Evolutionary conservation across 2,329 filamentous ascomycete species (phyloP).

Genomic region (Diaporthe velutina): DNA sequence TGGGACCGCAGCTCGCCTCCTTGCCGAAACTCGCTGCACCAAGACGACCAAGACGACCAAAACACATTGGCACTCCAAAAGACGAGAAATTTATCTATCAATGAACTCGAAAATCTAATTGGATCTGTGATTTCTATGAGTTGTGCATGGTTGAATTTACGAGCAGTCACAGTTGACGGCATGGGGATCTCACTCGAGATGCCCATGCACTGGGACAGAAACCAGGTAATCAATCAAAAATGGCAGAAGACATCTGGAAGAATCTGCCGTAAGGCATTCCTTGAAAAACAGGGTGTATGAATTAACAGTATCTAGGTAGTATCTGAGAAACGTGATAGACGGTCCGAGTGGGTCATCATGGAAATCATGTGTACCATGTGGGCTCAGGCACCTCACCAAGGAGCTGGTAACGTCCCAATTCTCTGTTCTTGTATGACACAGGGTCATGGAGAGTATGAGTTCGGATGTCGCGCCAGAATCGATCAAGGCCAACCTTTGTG

Average conservation of each 20-base stretch:
- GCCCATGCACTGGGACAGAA: not conserved
- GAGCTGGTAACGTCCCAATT: slow-evolving; percentile 70
- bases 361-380: slow-evolving; percentile 70
- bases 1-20: not conserved
- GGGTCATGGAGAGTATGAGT: slow-evolving; percentile 77
- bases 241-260: not conserved
- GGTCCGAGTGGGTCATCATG: not conserved
- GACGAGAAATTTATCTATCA: not conserved
- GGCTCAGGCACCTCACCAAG: slow-evolving; percentile 68
- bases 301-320: not conserved
- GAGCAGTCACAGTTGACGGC: too few species aligned
- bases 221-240: not conserved
- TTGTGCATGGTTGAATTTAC: not conserved
- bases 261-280: too few species aligned
- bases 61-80: too few species aligned
- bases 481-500: slow-evolving; percentile 70
- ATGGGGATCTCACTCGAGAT: too few species aligned
- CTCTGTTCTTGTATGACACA: slow-evolving; percentile 75
- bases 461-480: slow-evolving; percentile 76
- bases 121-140: not conserved
- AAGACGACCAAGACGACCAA: too few species aligned
- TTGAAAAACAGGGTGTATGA: not conserved
- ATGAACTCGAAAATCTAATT: not conserved
- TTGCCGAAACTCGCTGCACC: not conserved
- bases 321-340: accelerated